Percentiles rank a stretch among this genome's conserved stretches.
Evolutionary conservation across 352 stramenopile species (phyloP).

Genomic region (Pythium myriotylum): DNA sequence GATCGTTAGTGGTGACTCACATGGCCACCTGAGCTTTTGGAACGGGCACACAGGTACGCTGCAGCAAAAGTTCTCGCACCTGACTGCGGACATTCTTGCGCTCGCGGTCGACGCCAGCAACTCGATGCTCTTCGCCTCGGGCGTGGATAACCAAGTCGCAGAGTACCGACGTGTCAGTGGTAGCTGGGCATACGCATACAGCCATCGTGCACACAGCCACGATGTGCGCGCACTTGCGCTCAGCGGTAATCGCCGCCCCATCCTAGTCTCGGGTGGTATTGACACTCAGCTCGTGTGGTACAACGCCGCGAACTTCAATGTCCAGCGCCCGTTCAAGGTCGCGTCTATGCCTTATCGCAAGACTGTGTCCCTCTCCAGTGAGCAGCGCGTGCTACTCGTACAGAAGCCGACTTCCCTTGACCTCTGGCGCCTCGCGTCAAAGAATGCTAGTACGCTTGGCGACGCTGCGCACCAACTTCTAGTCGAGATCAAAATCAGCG

Average conservation of each 20-base stretch:
- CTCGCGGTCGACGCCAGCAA: slow-evolving; percentile 85
- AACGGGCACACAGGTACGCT: slow-evolving; percentile 91
- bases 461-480: slow-evolving; percentile 65
- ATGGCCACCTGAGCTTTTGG: slow-evolving; percentile 94
- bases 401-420: slow-evolving; percentile 75
- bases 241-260: slow-evolving; percentile 43
- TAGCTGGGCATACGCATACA: slow-evolving; percentile 85
- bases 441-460: slow-evolving; percentile 21
- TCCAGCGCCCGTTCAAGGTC: slow-evolving; percentile 84
- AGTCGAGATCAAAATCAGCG: slow-evolving; percentile 79
- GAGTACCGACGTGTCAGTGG: slow-evolving; percentile 66
- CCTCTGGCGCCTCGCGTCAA: slow-evolving; percentile 64
- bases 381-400: slow-evolving; percentile 75
- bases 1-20: slow-evolving; percentile 92
- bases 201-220: slow-evolving; percentile 89
- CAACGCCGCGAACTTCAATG: slow-evolving; percentile 79
- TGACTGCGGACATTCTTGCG: slow-evolving; percentile 90
- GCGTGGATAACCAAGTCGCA: slow-evolving; percentile 93
- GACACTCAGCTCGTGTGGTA: slow-evolving; percentile 96
- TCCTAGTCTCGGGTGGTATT: slow-evolving; percentile 91
- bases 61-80: slow-evolving; percentile 91
- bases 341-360: slow-evolving; percentile 87
- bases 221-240: slow-evolving; percentile 89
- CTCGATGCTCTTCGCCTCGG: slow-evolving; percentile 91
- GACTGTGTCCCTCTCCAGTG: slow-evolving; percentile 61